Evolutionary conservation across 805 yeast species (phyloP).

Genomic region (Wickerhamomyces strasburgensis): DNA sequence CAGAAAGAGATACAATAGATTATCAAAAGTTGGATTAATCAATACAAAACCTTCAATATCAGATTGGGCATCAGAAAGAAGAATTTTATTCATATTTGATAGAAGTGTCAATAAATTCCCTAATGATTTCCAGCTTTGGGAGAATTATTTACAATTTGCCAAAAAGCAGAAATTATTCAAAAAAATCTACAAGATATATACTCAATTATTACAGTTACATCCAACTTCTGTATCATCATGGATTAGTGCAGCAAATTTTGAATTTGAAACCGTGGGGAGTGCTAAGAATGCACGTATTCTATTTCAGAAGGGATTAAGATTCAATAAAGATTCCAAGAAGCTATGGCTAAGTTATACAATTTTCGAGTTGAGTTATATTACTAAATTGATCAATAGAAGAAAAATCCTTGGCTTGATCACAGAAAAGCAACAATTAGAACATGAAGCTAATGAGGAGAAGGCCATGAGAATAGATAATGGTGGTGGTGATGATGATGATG

Average conservation of each 20-base stretch:
- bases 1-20: slow-evolving; percentile 60
- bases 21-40: slow-evolving; percentile 48
- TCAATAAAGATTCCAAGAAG: slow-evolving; percentile 65
- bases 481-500: slow-evolving; percentile 28
- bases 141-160: slow-evolving; percentile 63
- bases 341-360: slow-evolving; percentile 86
- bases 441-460: slow-evolving; percentile 31
- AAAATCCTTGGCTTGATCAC: slow-evolving; percentile 73
- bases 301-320: slow-evolving; percentile 78
- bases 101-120: slow-evolving; percentile 81
- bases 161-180: slow-evolving; percentile 64
- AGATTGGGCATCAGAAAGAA: slow-evolving; percentile 81
- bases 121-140: slow-evolving; percentile 73
- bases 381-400: slow-evolving; percentile 79
- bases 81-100: slow-evolving; percentile 78
- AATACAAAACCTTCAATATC: slow-evolving; percentile 62
- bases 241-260: slow-evolving; percentile 93
- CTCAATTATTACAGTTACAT: slow-evolving; percentile 74
- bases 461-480: slow-evolving; percentile 22
- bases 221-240: slow-evolving; percentile 90
- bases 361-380: slow-evolving; percentile 80
- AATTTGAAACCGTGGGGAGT: slow-evolving; percentile 82
- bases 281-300: slow-evolving; percentile 84
- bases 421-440: slow-evolving; percentile 60
- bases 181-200: slow-evolving; percentile 69